Base-by-base conservation (phyloP, 352 stramenopile species). In the Phytophthora macrochlamydospora region DNA sequence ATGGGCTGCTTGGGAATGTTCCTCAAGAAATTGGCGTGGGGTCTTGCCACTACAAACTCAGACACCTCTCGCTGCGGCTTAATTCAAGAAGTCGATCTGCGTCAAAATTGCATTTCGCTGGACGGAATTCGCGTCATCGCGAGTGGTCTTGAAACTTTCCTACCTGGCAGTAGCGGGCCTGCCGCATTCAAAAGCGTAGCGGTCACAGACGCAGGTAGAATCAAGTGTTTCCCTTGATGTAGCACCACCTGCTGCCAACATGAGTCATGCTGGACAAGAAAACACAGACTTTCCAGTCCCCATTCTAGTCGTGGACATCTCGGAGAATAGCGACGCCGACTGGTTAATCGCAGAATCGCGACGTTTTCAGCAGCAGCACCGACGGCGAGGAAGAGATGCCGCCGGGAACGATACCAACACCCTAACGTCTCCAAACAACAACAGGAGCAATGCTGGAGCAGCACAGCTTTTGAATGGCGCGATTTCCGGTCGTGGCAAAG, bases 101-200 rank as follows among this genome's bases (percentile, higher is more conserved):
- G 84, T 24, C 68, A 79, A n/a, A 94, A 94, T 46, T 90, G 69
- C 59, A 73, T 94, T 51, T 87, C 82, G 13, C 69, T 90, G 2
- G 82, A 92, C 51, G 83, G 83, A 8, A 65, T 92, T 18, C 83
- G 86, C 13, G 51, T 56, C 3, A 65, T 94, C 7, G 86, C 83
- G 0, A 86, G 48, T 42, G 67, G 66, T 1, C 54, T 94, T 0
- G 79, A 92, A 55, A 57, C 45, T 11, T 50, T 89, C n/a, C 29
- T 78, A 12, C 38, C 50, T 6, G 49, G 35, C 7, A 57, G 3
- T 43, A 54, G 18, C 4, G 12, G 49, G 3, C 9, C 46, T 9
- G 7, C 30, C 2, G 13, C 13, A 4, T 46, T 85, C 31, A 75
- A 70, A 18, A 78, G 69, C 42, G 77, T 94, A 24, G 46, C 71